Evolutionary conservation across 768 basidiomycete genomes (phyloP).

Genomic region (Collybia mongolica): DNA sequence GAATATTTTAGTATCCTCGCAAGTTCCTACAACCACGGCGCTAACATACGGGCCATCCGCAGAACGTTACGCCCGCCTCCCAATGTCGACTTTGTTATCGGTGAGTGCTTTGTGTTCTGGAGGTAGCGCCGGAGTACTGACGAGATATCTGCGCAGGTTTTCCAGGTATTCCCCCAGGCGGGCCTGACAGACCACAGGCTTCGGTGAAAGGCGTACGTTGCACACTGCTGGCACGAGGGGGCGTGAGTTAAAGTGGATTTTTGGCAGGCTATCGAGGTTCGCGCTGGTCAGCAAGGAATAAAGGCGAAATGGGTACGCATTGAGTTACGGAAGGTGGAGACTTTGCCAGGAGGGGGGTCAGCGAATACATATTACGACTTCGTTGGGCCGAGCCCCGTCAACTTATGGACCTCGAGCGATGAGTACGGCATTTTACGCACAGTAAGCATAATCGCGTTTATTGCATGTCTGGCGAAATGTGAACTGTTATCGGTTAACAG

Average conservation of each 20-base stretch:
- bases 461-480: constrained; percentile 4
- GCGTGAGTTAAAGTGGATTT: constrained; percentile 10
- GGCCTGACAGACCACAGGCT: constrained; percentile 75
- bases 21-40: constrained; percentile 5
- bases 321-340: constrained; percentile 90
- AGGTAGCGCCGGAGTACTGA: not conserved
- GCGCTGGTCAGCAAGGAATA: constrained; percentile 68
- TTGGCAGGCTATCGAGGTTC: constrained; percentile 79
- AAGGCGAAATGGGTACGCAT: constrained; percentile 93
- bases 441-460: constrained; percentile 38
- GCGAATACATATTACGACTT: constrained; percentile 75
- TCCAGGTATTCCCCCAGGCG: constrained; percentile 84
- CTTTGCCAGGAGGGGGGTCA: constrained; percentile 66
- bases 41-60: not conserved
- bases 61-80: constrained; percentile 85
- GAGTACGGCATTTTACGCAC: constrained; percentile 71
- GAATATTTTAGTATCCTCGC: constrained; percentile 8
- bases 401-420: constrained; percentile 78
- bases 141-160: constrained; percentile 48
- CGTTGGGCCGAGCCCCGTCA: constrained; percentile 79
- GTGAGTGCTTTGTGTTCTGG: constrained; percentile 33
- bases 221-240: constrained; percentile 1
- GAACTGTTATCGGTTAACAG: constrained; percentile 32
- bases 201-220: constrained; percentile 80
- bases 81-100: constrained; percentile 86